Evolutionary conservation across 257 asterid species (phyloP), one percentile per base, ranked within the genome.

Genomic region (Solanum gracilifrons): DNA sequence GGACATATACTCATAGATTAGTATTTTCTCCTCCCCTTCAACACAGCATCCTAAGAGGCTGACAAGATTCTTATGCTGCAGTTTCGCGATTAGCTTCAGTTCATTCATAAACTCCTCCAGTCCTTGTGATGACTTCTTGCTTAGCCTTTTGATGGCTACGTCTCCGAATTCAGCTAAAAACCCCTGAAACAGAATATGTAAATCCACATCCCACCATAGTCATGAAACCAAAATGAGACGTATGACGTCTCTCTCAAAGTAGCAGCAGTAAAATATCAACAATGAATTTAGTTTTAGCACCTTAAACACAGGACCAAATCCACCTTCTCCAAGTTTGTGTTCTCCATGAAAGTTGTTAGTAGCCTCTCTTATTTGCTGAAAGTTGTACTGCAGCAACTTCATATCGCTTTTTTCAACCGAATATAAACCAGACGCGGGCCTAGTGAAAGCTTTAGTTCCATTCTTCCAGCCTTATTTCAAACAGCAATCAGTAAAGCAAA

Each of bases 131-230:
- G 91, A 87, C 33, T 46, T 41, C 39, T 46, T 87, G 39, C 88
- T 86, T 68, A 91, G 84, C 15, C 93, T 86, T 80, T 89, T 91
- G 62, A 91, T 87, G 5, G 93, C 91, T 21, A 91, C 43, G 18
- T 86, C 90, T 25, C 86, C 82, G 8, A 87, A 88, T 0, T 83
- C 87, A 3, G 80, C 84, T 6, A 88, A 87, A 12, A 3, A 66
- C 1, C 90, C 93, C 91, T 91, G 87, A 20, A 36, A 58, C 66
- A 16, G 48, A 25, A 55, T 36, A 6, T 16, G 2, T 23, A 64
- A 25, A 55, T 18, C 20, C 27, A 48, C 27, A 51, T 62, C 23
- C 23, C 21, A 55, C 29, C 31, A 46, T n/a, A 9, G 31, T 32
- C 27, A 83, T 55, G 41, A 29, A 83, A 31, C 7, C 20, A 72